Evolutionary conservation across 2,329 filamentous ascomycete species (phyloP).

Genomic region (Nannizziopsis arthrosporioides): DNA sequence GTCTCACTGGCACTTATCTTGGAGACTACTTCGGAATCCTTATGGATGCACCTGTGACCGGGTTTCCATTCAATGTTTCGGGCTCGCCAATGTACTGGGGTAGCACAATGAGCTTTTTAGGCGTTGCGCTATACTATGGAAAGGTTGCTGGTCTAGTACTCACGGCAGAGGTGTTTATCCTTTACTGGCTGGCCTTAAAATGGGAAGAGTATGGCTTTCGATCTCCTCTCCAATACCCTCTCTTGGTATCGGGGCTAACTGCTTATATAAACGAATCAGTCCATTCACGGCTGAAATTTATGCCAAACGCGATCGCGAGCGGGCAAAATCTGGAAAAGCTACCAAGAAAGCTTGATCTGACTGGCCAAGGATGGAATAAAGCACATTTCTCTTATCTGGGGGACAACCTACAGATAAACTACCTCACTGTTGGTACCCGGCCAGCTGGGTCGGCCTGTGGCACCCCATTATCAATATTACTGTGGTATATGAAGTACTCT

Average conservation of each 20-base stretch:
- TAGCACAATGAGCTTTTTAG: conserved; percentile 82
- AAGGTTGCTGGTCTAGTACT: conserved; percentile 77
- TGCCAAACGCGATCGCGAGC: conserved; percentile 50
- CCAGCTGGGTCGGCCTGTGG: too few species aligned
- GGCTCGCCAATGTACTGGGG: conserved; percentile 95
- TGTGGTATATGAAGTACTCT: too few species aligned
- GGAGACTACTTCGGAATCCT: conserved; percentile 98
- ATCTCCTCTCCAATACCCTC: not conserved
- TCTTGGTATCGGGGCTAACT: not conserved
- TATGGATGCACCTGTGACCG: conserved; percentile 87
- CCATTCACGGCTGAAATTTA: conserved; percentile 92
- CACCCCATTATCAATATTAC: too few species aligned
- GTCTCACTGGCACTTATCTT: conserved; percentile 88
- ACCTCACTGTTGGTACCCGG: too few species aligned
- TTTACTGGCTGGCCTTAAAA: conserved; percentile 68
- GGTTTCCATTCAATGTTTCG: conserved; percentile 90
- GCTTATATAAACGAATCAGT: conserved; percentile 21
- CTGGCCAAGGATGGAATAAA: too few species aligned
- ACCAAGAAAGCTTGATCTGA: conserved; percentile 29
- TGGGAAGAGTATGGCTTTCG: conserved; percentile 59
- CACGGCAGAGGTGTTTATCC: conserved; percentile 59
- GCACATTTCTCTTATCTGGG: too few species aligned
- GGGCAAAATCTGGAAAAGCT: conserved; percentile 27
- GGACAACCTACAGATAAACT: too few species aligned
- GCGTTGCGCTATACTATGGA: conserved; percentile 69